Evolutionary conservation across 768 basidiomycete genomes (phyloP).

Genomic region (Leccinum aurantiacum): DNA sequence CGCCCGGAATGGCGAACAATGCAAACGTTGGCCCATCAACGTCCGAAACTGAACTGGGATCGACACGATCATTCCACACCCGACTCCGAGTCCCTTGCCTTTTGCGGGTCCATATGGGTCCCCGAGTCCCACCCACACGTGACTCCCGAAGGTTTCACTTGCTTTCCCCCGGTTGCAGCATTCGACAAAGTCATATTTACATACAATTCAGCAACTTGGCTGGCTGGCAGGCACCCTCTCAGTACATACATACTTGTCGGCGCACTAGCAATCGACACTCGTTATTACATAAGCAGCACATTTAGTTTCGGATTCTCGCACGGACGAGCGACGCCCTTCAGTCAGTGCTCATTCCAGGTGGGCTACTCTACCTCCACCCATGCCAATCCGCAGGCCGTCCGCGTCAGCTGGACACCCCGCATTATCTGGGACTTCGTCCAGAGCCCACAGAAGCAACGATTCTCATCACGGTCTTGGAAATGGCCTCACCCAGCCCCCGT

Average conservation of each 20-base stretch:
- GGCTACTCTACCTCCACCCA: slow-evolving; percentile 27
- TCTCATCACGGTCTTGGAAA: slow-evolving; percentile 47
- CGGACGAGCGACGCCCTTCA: slow-evolving; percentile 16
- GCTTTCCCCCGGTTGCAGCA: neutral
- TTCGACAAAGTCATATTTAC: neutral
- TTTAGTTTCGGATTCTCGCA: slow-evolving; percentile 19
- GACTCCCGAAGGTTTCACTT: slow-evolving; percentile 25
- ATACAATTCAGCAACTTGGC: neutral
- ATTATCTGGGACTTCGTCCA: slow-evolving; percentile 38
- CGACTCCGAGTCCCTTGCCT: slow-evolving; percentile 20
- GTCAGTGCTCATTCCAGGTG: slow-evolving; percentile 14
- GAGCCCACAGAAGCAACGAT: slow-evolving; percentile 63
- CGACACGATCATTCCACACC: slow-evolving; percentile 5
- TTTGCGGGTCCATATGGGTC: slow-evolving; percentile 45
- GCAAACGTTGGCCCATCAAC: slow-evolving; percentile 2
- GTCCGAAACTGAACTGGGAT: slow-evolving; percentile 1
- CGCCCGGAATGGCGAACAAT: slow-evolving; percentile 32
- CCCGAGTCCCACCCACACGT: slow-evolving; percentile 24
- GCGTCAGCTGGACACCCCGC: slow-evolving; percentile 48
- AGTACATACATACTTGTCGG: neutral
- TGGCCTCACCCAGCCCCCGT: slow-evolving; percentile 34
- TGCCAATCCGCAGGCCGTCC: slow-evolving; percentile 62
- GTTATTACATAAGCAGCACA: slow-evolving; percentile 25
- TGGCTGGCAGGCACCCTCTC: neutral
- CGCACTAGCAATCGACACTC: neutral